Base-by-base conservation (phyloP, 176 grass and related monocot species). In the Oryza punctata region DNA sequence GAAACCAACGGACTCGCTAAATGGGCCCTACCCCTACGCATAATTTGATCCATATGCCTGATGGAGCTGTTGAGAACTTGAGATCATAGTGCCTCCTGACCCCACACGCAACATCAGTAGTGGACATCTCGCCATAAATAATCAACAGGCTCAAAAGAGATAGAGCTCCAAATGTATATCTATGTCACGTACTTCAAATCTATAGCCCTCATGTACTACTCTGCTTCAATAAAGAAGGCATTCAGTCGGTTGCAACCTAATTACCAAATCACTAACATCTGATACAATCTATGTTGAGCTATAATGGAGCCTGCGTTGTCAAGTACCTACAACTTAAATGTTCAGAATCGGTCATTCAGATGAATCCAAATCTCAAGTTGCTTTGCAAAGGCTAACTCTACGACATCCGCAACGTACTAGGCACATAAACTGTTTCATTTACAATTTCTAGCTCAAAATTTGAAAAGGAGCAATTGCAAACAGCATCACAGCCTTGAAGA, bases 41-140 rank as follows among this genome's bases (percentile, higher is more conserved):
- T 38, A 88, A 68, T 68, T 76, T 76, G 69, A 67, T 63, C 41
- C 79, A 71, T 40, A 78, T 88, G 79, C 67, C 90, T 16, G 82
- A 91, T 81, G 85, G 82, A 86, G 85, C 33, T 38, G 67, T 70
- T 37, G 63, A 77, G 65, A 81, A 57, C 19, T 57, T 57, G 52
- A 57, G 5, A 57, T 90, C 47, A 32, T 24, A 67, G 32, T 64
- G 67, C 77, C 69, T 68, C 85, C 79, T 27, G 78, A 88, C 83
- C 85, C 88, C 50, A 81, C 84, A 67, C 25, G 67, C 15, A 33
- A 57, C 30, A 5, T 23, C 21, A 30, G 35, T 9, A 57, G 52
- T 57, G 52, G 52, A 6, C 52, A 57, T n/a, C 52, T 57, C 28
- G 14, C 32, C 67, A 72, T 89, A 85, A 89, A 72, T 81, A 70